Conservation (phyloP, 2,329 filamentous ascomycete genomes). For the Pleochaeta shiraiana region DNA sequence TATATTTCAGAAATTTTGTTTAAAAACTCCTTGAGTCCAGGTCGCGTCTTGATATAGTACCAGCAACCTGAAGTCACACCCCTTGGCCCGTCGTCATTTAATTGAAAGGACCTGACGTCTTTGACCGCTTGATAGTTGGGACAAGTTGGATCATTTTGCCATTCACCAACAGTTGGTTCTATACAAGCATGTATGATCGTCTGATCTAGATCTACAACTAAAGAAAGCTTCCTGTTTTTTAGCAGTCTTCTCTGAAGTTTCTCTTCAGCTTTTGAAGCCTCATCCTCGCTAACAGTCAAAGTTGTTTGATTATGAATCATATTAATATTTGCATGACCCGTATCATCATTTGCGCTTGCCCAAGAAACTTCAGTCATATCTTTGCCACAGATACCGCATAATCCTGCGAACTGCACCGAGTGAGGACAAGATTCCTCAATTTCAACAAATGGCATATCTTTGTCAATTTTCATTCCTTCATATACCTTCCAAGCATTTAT, state of each 20-base stretch:
- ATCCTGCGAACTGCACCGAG: conserved; percentile 71
- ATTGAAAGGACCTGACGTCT: conserved; percentile 71
- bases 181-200: conserved; percentile 98
- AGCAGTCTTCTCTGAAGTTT: conserved; percentile 70
- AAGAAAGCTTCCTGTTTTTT: conserved; percentile 59
- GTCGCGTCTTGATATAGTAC: conserved; percentile 97
- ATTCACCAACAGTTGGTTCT: conserved; percentile 88
- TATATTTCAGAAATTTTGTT: conserved; percentile 58
- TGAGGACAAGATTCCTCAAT: conserved; percentile 86
- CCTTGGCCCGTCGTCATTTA: conserved; percentile 62
- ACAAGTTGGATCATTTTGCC: conserved; percentile 72
- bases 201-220: conserved; percentile 94
- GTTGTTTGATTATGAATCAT: conserved; percentile 85
- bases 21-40: conserved; percentile 64
- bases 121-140: conserved; percentile 84
- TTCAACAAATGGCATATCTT: conserved; percentile 39
- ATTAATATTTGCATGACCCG: conserved; percentile 74
- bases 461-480: conserved; percentile 39
- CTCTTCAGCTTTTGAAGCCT: conserved; percentile 65
- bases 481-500: conserved; percentile 55
- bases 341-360: conserved; percentile 58
- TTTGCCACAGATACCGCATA: conserved; percentile 83
- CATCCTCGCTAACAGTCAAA: conserved; percentile 62
- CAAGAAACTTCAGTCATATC: conserved; percentile 88
- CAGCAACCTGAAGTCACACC: conserved; percentile 52